These are phyloP conservation scores for Prunus mongolica DNA, from an alignment of 306 rosid genomes.

Conservation along the genomic window DNA sequence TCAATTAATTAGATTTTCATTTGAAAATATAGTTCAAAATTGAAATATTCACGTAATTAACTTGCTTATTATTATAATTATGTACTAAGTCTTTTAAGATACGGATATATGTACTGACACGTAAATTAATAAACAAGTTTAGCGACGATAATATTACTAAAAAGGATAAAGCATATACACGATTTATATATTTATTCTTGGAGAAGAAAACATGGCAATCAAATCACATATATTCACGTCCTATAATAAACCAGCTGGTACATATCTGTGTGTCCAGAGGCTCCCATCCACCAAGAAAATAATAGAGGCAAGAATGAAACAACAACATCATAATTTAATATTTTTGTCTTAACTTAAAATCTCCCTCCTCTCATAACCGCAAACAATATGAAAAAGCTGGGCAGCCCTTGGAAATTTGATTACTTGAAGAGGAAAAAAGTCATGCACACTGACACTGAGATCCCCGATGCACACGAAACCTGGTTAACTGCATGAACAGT, in stretches of 20 bases:
- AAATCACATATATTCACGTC: background rate
- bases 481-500: too few species aligned
- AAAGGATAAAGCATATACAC: too few species aligned
- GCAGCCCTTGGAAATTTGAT: too few species aligned
- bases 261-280: background rate
- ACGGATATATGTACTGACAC: background rate
- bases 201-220: background rate
- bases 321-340: background rate
- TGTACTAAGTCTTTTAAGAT: too few species aligned
- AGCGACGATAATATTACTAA: background rate
- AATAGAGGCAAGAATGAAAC: constrained; percentile 13
- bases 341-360: background rate
- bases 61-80: too few species aligned
- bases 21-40: background rate
- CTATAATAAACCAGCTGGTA: background rate
- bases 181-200: background rate
- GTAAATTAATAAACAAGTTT: too few species aligned
- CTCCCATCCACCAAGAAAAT: constrained; percentile 1
- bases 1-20: background rate
- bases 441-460: too few species aligned
- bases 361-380: constrained; percentile 1
- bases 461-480: too few species aligned
- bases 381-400: background rate
- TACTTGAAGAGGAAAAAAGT: background rate
- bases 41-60: background rate